These are phyloP conservation scores for Purpureocillium lavendulum DNA, from an alignment of 2,329 filamentous ascomycete genomes.

Conservation along the genomic window DNA sequence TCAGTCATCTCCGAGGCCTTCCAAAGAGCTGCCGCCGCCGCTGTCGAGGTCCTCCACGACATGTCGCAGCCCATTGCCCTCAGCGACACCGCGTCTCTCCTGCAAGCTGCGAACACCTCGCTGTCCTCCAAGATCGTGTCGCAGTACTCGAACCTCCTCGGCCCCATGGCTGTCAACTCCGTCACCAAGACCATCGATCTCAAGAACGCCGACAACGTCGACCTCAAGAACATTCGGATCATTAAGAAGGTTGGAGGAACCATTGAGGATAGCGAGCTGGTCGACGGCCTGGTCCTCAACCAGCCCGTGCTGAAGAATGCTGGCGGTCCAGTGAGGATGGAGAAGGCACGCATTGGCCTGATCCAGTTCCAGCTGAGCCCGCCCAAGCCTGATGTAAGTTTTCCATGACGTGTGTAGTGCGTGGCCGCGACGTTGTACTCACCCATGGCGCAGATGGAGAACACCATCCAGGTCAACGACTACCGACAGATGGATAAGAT, in stretches of 20 bases:
- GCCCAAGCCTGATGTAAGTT: slow-evolving; percentile 83
- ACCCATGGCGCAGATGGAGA: slow-evolving; percentile 69
- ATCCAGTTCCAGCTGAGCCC: slow-evolving; percentile 99
- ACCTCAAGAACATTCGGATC: slow-evolving; percentile 92
- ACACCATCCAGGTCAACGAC: slow-evolving; percentile 98
- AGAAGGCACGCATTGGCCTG: slow-evolving; percentile 93
- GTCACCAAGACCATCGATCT: slow-evolving; percentile 93
- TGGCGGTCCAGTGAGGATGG: slow-evolving; percentile 83
- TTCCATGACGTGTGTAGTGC: too few species aligned
- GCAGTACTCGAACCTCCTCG: slow-evolving; percentile 88
- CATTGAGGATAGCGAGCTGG: slow-evolving; percentile 96
- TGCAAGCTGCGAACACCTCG: slow-evolving; percentile 94
- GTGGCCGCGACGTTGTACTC: slow-evolving; percentile 9
- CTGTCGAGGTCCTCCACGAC: slow-evolving; percentile 82
- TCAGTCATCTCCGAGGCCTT: slow-evolving; percentile 97
- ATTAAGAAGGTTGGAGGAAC: slow-evolving; percentile 97
- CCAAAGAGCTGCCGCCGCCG: slow-evolving; percentile 83
- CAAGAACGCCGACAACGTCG: slow-evolving; percentile 92
- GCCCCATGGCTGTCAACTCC: slow-evolving; percentile 96
- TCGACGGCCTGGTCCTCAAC: slow-evolving; percentile 87
- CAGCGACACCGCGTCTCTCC: slow-evolving; percentile 76
- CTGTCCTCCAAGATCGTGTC: slow-evolving; percentile 98
- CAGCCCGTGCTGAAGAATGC: slow-evolving; percentile 92
- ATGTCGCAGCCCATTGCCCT: slow-evolving; percentile 95
- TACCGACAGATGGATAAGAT: slow-evolving; percentile 99